A percentile compares a stretch with the other conserved stretches of the same genome.
Conservation (phyloP, 768 basidiomycete species). For the Trametes cingulata region DNA sequence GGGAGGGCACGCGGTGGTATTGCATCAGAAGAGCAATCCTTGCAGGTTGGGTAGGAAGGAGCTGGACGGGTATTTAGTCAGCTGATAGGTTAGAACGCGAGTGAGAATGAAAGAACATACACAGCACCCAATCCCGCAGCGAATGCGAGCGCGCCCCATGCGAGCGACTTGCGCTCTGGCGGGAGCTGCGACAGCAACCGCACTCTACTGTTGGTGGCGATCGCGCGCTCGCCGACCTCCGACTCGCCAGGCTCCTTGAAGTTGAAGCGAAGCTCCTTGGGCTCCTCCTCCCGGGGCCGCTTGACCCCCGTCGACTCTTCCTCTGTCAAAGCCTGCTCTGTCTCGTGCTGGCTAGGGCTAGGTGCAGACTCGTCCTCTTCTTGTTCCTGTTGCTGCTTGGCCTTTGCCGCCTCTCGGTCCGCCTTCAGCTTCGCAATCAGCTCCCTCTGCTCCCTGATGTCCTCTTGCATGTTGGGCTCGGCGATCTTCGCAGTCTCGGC, state of each 20-base stretch:
- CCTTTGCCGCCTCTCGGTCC: conserved; percentile 48
- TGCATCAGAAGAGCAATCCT: conserved; percentile 14
- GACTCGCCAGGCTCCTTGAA: conserved; percentile 61
- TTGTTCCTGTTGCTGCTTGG: conserved; percentile 21
- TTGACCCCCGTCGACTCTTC: conserved; percentile 36
- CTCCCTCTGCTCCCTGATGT: conserved; percentile 76
- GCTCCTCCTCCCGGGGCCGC: conserved; percentile 57
- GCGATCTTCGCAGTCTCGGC: conserved; percentile 48
- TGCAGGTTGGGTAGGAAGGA: conserved; percentile 24
- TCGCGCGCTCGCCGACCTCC: conserved; percentile 48
- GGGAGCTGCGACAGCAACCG: conserved; percentile 51
- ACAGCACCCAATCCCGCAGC: conserved; percentile 80
- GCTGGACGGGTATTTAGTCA: conserved; percentile 1
- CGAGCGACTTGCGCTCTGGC: conserved; percentile 71
- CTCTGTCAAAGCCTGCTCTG: conserved; percentile 26
- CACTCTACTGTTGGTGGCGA: conserved; percentile 67
- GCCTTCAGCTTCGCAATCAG: conserved; percentile 73
- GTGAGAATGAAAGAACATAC: conserved; percentile 39
- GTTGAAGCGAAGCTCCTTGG: conserved; percentile 54
- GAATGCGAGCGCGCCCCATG: conserved; percentile 85
- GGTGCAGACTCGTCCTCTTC: conserved; percentile 17
- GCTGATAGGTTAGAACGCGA: background rate
- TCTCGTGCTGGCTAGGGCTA: conserved; percentile 45
- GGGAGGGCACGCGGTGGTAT: background rate
- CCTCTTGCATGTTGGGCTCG: conserved; percentile 62